Percentiles rank a stretch among this genome's conserved stretches.
phyloP scores from a whole-genome alignment of 257 asterid genomes.

The Solanum medicagineum region DNA sequence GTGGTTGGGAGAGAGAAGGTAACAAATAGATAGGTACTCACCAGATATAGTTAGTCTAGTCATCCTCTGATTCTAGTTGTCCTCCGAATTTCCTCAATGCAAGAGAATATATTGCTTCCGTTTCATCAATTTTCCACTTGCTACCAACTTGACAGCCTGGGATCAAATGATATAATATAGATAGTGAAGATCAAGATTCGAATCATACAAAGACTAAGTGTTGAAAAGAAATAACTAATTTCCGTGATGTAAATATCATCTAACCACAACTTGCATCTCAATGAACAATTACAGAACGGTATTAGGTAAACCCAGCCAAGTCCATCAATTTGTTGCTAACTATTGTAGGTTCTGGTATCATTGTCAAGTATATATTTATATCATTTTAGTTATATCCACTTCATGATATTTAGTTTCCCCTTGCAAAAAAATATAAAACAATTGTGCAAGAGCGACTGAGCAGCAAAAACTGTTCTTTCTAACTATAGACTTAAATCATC shows the following conservation, averaged over 20 bases:
- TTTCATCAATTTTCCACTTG: constrained; percentile 49
- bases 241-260: not conserved
- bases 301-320: not conserved
- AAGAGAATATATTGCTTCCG: constrained; percentile 34
- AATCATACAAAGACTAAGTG: not conserved
- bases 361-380: not conserved
- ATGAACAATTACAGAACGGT: not conserved
- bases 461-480: not conserved
- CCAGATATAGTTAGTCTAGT: not conserved
- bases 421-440: not conserved
- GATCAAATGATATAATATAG: not conserved
- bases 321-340: constrained; percentile 19
- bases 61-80: constrained; percentile 25
- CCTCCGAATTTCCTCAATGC: constrained; percentile 74
- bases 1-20: not conserved
- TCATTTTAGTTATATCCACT: not conserved
- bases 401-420: not conserved
- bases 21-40: not conserved
- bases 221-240: not conserved
- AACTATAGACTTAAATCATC: not conserved
- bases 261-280: not conserved
- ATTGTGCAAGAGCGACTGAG: not conserved
- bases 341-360: not conserved
- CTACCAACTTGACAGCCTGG: constrained; percentile 94
- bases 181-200: not conserved